A percentile compares a stretch with the other conserved stretches of the same genome.
Evolutionary conservation across 2,329 filamentous ascomycete species (phyloP).

Genomic region (Aureobasidium sp.): DNA sequence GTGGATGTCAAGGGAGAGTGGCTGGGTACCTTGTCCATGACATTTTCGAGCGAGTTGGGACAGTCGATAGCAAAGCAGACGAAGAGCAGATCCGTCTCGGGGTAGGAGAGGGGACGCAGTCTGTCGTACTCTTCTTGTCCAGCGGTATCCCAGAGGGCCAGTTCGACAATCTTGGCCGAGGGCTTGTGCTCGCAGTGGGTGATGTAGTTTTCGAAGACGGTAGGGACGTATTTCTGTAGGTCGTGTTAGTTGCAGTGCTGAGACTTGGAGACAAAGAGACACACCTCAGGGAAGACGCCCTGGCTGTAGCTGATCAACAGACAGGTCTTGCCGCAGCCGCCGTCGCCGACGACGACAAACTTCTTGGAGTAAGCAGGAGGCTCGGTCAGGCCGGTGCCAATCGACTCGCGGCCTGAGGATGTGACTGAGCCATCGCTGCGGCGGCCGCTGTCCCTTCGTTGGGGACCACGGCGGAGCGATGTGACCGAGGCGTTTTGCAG

Average conservation of each 20-base stretch:
- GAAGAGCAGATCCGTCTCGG: conserved; percentile 94
- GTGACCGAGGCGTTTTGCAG: conserved; percentile 13
- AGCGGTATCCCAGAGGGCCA: conserved; percentile 96
- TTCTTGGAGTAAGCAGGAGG: conserved; percentile 95
- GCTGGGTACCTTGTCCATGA: conserved; percentile 81
- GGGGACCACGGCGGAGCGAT: conserved; percentile 28
- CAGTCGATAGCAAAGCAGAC: conserved; percentile 99
- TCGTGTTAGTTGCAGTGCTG: conserved; percentile 14
- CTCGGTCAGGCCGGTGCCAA: conserved; percentile 78
- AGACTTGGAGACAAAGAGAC: not conserved
- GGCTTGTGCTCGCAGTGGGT: conserved; percentile 85
- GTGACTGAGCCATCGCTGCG: conserved; percentile 83
- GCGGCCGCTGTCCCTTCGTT: conserved; percentile 50
- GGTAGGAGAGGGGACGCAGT: conserved; percentile 89
- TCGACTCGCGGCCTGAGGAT: conserved; percentile 71
- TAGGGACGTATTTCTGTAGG: conserved; percentile 93
- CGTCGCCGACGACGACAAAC: conserved; percentile 96
- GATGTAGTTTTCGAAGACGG: conserved; percentile 99
- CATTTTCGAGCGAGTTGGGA: conserved; percentile 94
- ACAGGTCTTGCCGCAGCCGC: conserved; percentile 97
- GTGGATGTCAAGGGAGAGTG: conserved; percentile 17
- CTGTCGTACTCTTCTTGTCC: conserved; percentile 98
- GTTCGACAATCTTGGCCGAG: conserved; percentile 88
- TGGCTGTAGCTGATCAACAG: conserved; percentile 97
- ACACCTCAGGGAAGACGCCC: conserved; percentile 95